phyloP scores from a whole-genome alignment of 345 rosid species.

The Eucalyptus sp. region DNA sequence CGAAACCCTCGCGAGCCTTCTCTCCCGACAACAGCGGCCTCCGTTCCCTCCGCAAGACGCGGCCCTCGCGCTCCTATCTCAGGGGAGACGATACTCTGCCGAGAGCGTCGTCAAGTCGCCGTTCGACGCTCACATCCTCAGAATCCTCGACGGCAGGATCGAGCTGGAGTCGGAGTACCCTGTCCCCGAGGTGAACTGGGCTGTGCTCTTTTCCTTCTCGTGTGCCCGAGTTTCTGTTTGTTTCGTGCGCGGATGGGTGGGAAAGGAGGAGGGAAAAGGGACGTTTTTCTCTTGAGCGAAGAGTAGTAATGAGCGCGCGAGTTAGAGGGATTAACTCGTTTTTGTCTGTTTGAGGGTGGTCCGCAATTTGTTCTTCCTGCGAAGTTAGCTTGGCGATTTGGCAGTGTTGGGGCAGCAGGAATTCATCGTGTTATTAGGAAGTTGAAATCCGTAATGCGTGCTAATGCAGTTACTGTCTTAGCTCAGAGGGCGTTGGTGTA shows the following conservation, averaged over 20 bases:
- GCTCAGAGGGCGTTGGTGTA: not conserved
- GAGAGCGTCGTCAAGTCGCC: slow-evolving; percentile 17
- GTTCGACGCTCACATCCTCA: slow-evolving; percentile 47
- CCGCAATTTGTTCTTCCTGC: not conserved
- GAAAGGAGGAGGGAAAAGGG: not conserved
- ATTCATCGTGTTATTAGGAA: not conserved
- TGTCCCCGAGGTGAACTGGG: slow-evolving; percentile 29
- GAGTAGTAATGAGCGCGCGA: not conserved
- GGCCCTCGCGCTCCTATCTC: not conserved
- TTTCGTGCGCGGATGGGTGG: not conserved
- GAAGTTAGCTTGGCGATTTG: not conserved
- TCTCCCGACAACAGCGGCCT: not conserved
- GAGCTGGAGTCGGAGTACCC: slow-evolving; percentile 53
- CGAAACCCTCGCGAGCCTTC: not conserved
- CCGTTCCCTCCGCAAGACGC: not conserved
- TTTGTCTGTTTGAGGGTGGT: not conserved
- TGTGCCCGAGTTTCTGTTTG: not conserved
- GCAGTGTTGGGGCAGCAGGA: not conserved
- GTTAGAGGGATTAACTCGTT: not conserved
- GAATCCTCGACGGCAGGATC: slow-evolving; percentile 49
- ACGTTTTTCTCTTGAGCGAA: not conserved
- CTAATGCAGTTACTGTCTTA: not conserved
- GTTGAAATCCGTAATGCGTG: not conserved
- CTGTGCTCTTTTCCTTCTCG: not conserved
- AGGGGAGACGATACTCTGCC: slow-evolving; percentile 3